Conservation (phyloP, 768 basidiomycete genomes). For the Boletus rufocinnamomeus region DNA sequence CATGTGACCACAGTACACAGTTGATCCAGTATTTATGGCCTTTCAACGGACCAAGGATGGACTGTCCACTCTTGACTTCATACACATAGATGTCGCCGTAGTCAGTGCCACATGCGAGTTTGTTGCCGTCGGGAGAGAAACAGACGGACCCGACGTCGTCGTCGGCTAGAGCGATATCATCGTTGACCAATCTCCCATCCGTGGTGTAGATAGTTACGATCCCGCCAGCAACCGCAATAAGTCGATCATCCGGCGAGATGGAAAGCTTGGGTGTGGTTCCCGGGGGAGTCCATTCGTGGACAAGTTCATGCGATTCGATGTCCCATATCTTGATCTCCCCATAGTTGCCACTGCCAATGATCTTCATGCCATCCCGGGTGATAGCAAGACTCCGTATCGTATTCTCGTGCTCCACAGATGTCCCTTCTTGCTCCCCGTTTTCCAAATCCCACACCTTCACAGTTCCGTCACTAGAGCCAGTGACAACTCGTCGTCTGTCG, state of each 20-base stretch:
- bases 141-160: neutral
- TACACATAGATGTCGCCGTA: neutral
- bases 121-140: constrained; percentile 6
- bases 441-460: neutral
- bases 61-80: neutral
- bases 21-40: too few species aligned
- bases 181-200: neutral
- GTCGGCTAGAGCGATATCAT: neutral
- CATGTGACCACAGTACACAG: too few species aligned
- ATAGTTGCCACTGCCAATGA: neutral
- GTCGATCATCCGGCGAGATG: constrained; percentile 3
- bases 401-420: neutral
- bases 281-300: neutral
- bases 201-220: neutral
- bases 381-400: neutral
- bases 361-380: constrained; percentile 1
- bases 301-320: neutral
- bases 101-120: neutral
- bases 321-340: neutral
- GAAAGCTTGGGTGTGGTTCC: neutral
- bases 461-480: neutral
- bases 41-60: too few species aligned
- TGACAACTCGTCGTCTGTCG: constrained; percentile 2
- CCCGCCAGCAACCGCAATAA: neutral
- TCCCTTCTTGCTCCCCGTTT: neutral